A percentile compares a stretch with the other conserved stretches of the same genome.
These are phyloP conservation scores for Plantago major DNA, from an alignment of 257 asterid genomes.

Conservation along the genomic window DNA sequence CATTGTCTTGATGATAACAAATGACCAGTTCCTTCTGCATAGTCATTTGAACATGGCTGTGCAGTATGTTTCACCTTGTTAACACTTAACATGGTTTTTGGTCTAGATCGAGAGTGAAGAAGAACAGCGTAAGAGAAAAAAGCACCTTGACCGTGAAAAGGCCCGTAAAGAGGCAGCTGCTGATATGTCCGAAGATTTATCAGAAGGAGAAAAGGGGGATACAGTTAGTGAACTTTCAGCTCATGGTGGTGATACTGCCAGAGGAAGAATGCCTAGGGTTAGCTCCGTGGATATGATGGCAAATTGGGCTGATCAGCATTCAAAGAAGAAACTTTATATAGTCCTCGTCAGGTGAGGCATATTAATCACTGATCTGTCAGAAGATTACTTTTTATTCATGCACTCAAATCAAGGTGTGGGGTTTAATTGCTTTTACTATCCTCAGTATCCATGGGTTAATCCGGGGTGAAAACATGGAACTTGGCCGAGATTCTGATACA, in stretches of 20 bases:
- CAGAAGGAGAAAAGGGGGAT: slow-evolving; percentile 75
- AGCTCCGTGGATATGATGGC: slow-evolving; percentile 49
- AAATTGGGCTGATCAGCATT: slow-evolving; percentile 39
- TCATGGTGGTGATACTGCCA: slow-evolving; percentile 35
- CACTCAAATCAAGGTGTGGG: background rate
- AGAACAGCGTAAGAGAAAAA: slow-evolving; percentile 45
- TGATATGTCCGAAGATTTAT: slow-evolving; percentile 72
- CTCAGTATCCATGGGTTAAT: slow-evolving; percentile 75
- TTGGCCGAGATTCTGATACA: slow-evolving; percentile 74
- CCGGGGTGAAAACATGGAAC: slow-evolving; percentile 81
- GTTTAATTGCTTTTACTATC: slow-evolving; percentile 3
- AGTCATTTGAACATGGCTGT: background rate
- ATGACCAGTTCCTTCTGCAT: background rate
- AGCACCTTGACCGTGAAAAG: slow-evolving; percentile 45
- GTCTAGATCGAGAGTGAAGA: slow-evolving; percentile 61
- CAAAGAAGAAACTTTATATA: slow-evolving; percentile 55
- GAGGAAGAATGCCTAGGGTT: slow-evolving; percentile 46
- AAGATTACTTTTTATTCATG: background rate
- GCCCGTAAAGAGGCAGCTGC: slow-evolving; percentile 71
- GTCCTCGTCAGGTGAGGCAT: slow-evolving; percentile 52
- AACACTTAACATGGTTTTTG: slow-evolving; percentile 22
- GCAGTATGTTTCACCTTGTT: slow-evolving; percentile 1
- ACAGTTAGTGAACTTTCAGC: slow-evolving; percentile 36
- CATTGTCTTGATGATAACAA: background rate
- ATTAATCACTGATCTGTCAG: background rate